Evolutionary conservation across 192 early-diverging fungal genomes (phyloP), one percentile per base, ranked within the genome.

Genomic region (Coemansia sp.): DNA sequence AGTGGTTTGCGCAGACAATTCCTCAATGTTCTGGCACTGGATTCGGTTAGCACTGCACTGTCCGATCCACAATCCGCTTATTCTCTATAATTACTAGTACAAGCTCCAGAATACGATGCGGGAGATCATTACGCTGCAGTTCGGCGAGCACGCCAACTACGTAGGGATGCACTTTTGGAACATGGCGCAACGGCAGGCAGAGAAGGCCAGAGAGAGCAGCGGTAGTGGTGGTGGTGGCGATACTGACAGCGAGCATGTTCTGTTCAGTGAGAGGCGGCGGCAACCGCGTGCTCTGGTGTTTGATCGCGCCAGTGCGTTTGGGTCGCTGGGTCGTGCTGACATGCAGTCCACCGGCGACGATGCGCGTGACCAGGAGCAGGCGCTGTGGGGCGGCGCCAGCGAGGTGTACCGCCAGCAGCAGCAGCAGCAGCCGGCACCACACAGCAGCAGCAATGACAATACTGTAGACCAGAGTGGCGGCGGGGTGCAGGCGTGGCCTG

Each of bases 121-220:
- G 60, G 95, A 96, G 69, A 91, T 98, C 32, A 69, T 98, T n/a
- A 96, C 96, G 8, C 71, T 98, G 21, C 95, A 97, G 81, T 85
- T 96, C 72, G 97, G 97, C 37, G 89, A 92, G 26, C 74, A 80
- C 49, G 87, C 95, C 46, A 95, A 95, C 74, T 95, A 88, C 76
- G 90, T 93, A 4, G 95, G 93, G 11, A 88, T 93, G 16, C 95
- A 98, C 79, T 94, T 88, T 68, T 98, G 95, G 94, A 98, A 97
- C 74, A 81, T 91, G 16, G 62, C 65, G 57, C 62, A 58, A 8
- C 68, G 61, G 48, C 64, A 72, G 21, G 46, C 46, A 26, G 63
- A 57, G 22, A 60, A 88, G 74, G 82, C 85, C 60, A 82, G 74
- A 13, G 78, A 85, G 67, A 87, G 84, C 72, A 71, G 68, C 54